Evolutionary conservation across 2,329 filamentous ascomycete genomes (phyloP).

Genomic region (Fusarium burgessii): DNA sequence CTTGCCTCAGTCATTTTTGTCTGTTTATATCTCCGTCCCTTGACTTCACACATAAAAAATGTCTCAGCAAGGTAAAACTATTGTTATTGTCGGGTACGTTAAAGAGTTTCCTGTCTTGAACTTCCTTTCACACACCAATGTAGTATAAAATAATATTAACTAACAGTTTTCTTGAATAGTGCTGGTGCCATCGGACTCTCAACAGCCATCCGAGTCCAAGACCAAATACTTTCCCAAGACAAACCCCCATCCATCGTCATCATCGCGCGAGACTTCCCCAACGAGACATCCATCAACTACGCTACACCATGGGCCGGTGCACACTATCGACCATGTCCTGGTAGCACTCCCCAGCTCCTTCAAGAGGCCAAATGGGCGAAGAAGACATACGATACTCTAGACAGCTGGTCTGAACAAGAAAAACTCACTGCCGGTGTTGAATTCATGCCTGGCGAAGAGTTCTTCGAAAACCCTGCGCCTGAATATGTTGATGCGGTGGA

Average conservation of each 20-base stretch:
- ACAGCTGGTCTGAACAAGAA: neutral
- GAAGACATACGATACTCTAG: neutral
- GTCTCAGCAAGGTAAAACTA: neutral
- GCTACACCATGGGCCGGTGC: slow-evolving; percentile 15
- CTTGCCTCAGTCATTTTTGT: neutral
- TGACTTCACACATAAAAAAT: neutral
- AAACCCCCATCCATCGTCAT: neutral
- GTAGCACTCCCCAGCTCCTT: neutral
- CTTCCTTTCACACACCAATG: neutral
- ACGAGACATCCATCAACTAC: slow-evolving; percentile 4
- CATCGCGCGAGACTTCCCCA: neutral
- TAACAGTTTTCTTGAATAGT: neutral
- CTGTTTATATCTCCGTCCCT: accelerated
- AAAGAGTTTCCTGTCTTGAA: accelerated
- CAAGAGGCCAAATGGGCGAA: slow-evolving; percentile 1
- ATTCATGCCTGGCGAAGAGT: slow-evolving; percentile 4
- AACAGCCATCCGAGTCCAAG: slow-evolving; percentile 1
- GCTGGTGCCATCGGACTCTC: slow-evolving; percentile 10
- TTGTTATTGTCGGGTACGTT: neutral
- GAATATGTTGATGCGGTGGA: neutral
- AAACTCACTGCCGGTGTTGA: neutral
- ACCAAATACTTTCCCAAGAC: neutral
- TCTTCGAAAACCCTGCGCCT: neutral
- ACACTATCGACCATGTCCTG: slow-evolving; percentile 10
- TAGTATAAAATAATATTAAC: too few species aligned